Conservation (phyloP, 1,139 yeast species). For the Debaryomycetaceae sp. region DNA sequence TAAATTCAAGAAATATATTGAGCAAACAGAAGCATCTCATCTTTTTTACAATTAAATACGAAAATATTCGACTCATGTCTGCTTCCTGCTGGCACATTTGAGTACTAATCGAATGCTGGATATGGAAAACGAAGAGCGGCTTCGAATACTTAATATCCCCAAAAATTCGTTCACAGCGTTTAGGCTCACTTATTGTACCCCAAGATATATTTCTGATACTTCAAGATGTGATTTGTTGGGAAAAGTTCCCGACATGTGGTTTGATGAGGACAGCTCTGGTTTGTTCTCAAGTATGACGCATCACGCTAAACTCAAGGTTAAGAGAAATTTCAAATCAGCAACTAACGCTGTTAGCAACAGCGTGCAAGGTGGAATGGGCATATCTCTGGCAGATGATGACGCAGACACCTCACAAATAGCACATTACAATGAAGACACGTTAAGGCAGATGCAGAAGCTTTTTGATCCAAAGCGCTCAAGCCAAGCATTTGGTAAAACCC, state of each 20-base stretch:
- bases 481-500: background rate
- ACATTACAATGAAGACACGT: background rate
- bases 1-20: too few species aligned
- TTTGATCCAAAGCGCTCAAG: background rate
- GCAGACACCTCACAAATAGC: background rate
- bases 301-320: conserved; percentile 13
- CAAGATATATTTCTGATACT: conserved; percentile 47
- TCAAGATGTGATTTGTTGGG: conserved; percentile 60
- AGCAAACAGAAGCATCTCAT: too few species aligned
- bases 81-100: background rate
- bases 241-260: conserved; percentile 63
- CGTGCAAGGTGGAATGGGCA: conserved; percentile 8
- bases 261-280: conserved; percentile 25
- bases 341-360: conserved; percentile 12
- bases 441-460: background rate
- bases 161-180: conserved; percentile 29
- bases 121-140: background rate
- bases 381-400: conserved; percentile 1
- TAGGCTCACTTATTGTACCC: conserved; percentile 53
- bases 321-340: conserved; percentile 12
- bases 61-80: background rate
- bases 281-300: conserved; percentile 11
- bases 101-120: background rate
- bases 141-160: conserved; percentile 7
- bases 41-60: background rate